phyloP scores from a whole-genome alignment of 495 filamentous ascomycete species.

The Daldinia decipiens region DNA sequence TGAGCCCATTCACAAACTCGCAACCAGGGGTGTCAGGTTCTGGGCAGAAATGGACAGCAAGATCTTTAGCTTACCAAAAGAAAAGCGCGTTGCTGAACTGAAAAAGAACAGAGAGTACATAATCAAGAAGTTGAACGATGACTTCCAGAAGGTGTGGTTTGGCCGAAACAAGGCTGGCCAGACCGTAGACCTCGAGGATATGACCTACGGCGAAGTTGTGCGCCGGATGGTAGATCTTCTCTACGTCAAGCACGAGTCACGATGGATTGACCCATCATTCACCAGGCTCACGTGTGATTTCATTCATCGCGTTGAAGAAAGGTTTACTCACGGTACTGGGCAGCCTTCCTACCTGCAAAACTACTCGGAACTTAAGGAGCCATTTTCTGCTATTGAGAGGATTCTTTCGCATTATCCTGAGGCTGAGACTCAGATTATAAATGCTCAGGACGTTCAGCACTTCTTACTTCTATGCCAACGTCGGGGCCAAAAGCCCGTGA shows the following conservation, averaged over 20 bases:
- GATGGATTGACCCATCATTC: conserved; percentile 93
- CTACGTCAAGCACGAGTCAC: conserved; percentile 90
- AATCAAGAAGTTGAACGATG: conserved; percentile 96
- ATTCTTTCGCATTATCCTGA: conserved; percentile 87
- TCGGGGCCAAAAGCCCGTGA: conserved; percentile 93
- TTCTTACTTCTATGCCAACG: conserved; percentile 94
- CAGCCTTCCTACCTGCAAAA: conserved; percentile 83
- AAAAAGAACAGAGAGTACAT: conserved; percentile 94
- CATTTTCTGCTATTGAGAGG: conserved; percentile 77
- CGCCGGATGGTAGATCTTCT: conserved; percentile 95
- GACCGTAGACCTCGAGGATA: conserved; percentile 94
- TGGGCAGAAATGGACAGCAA: conserved; percentile 99
- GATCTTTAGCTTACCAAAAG: conserved; percentile 95
- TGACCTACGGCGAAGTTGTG: conserved; percentile 95
- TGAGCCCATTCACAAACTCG: conserved; percentile 98
- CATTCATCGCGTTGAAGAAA: conserved; percentile 93
- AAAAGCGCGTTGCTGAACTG: conserved; percentile 89
- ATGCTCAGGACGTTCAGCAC: conserved; percentile 95
- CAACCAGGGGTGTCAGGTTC: conserved; percentile 91
- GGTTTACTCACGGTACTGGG: conserved; percentile 75
- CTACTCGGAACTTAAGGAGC: conserved; percentile 86
- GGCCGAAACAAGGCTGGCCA: conserved; percentile 84
- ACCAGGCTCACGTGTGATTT: conserved; percentile 88
- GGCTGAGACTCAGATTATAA: conserved; percentile 89
- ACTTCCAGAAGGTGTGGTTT: conserved; percentile 99